phyloP scores from a whole-genome alignment of 768 basidiomycete species.

The Coprinopsis sp. region DNA sequence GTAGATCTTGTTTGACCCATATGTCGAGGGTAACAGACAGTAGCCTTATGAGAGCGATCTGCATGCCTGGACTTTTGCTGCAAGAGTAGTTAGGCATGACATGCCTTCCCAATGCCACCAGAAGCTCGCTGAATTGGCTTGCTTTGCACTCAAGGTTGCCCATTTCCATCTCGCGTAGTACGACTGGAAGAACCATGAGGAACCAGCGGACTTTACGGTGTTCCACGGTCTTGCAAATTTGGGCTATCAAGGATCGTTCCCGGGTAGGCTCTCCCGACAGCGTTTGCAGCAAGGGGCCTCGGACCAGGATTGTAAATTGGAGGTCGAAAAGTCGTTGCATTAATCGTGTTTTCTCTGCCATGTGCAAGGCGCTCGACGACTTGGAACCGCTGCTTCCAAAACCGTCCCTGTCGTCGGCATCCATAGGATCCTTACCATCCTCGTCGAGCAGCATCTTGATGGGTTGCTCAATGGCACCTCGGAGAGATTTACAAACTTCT shows the following conservation, averaged over 20 bases:
- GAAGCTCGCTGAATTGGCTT: conserved; percentile 46
- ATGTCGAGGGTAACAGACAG: conserved; percentile 59
- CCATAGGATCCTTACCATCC: too few species aligned
- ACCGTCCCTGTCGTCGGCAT: conserved; percentile 46
- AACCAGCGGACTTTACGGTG: conserved; percentile 48
- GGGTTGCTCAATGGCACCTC: background rate
- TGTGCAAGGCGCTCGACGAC: conserved; percentile 24
- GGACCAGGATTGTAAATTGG: conserved; percentile 57
- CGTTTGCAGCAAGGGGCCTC: conserved; percentile 61
- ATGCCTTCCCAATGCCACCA: conserved; percentile 50
- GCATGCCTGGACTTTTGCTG: conserved; percentile 47
- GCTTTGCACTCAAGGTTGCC: conserved; percentile 49
- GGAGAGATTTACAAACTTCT: background rate
- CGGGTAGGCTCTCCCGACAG: conserved; percentile 53
- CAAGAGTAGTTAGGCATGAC: conserved; percentile 52
- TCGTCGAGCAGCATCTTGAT: too few species aligned
- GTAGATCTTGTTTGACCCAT: conserved; percentile 40
- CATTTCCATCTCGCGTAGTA: conserved; percentile 51
- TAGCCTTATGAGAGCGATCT: conserved; percentile 52
- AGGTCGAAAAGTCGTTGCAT: conserved; percentile 38
- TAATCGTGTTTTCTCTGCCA: conserved; percentile 22
- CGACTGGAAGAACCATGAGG: conserved; percentile 49
- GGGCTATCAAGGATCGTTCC: conserved; percentile 55
- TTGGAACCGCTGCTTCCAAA: conserved; percentile 43
- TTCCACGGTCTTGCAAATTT: conserved; percentile 44